A percentile compares a stretch with the other conserved stretches of the same genome.
Conservation (phyloP, 306 rosid species). For the Ormosia emarginata region DNA sequence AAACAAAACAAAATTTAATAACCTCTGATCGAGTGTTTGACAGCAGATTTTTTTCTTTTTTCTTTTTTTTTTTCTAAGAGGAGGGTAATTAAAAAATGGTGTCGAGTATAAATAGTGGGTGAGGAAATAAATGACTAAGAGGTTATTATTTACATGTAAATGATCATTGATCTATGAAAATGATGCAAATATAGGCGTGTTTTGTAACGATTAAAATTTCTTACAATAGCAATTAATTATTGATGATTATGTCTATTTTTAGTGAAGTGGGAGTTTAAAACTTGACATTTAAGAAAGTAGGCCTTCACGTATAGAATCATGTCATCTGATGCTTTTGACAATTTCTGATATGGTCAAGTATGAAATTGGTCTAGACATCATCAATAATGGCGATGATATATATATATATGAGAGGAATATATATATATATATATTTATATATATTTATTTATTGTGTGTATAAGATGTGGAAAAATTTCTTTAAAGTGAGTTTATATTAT, state of each 20-base stretch:
- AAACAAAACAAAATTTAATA: no score
- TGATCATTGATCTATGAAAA: not conserved
- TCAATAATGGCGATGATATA: conserved; percentile 19
- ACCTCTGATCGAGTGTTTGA: no score
- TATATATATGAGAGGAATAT: not conserved
- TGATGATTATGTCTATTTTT: conserved; percentile 21
- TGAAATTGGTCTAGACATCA: conserved; percentile 9
- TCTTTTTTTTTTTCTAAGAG: no score
- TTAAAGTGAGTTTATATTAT: no score
- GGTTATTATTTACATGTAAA: not conserved
- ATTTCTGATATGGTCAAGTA: not conserved
- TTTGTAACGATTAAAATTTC: not conserved
- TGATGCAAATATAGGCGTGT: not conserved
- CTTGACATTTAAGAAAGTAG: conserved; percentile 19
- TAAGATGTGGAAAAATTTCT: no score
- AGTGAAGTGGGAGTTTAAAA: not conserved
- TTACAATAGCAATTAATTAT: not conserved
- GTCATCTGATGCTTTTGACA: not conserved
- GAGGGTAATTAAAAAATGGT: not conserved
- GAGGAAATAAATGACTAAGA: not conserved
- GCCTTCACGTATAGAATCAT: conserved; percentile 19
- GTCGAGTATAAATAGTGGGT: not conserved
- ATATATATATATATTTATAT: no score
- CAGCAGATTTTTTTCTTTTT: no score
- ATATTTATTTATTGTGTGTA: no score